Conservation (phyloP, 208 protist species). For the Vickermania ingenoplastis region DNA sequence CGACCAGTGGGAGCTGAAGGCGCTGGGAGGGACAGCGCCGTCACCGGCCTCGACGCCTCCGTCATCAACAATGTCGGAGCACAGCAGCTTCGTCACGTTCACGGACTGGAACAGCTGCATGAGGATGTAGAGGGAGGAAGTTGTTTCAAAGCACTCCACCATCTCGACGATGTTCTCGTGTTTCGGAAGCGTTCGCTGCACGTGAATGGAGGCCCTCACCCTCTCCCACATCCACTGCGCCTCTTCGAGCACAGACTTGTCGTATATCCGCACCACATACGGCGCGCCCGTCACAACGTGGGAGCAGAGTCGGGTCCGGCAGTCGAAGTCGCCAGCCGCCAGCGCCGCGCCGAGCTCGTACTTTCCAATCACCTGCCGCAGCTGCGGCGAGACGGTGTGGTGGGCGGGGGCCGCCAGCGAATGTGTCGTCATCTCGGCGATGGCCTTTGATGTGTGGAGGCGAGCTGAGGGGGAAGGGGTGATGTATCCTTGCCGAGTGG, state of each 20-base stretch:
- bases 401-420: not conserved
- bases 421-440: not conserved
- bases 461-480: too few relatives aligned
- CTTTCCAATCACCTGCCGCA: constrained; percentile 60
- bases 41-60: constrained; percentile 3
- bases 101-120: constrained; percentile 74
- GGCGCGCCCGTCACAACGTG: constrained; percentile 66
- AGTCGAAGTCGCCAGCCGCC: constrained; percentile 79
- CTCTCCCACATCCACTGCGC: constrained; percentile 82
- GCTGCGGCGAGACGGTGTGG: not conserved
- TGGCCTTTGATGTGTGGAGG: too few relatives aligned
- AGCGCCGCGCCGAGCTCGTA: constrained; percentile 77
- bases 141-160: constrained; percentile 80
- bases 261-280: constrained; percentile 79
- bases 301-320: constrained; percentile 65
- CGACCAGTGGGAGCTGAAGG: not conserved
- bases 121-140: constrained; percentile 72
- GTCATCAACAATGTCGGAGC: constrained; percentile 12
- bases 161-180: constrained; percentile 80
- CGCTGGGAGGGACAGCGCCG: not conserved
- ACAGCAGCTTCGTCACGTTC: constrained; percentile 59
- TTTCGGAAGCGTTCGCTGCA: constrained; percentile 70
- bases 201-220: constrained; percentile 64
- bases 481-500: too few relatives aligned
- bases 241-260: constrained; percentile 59